Base-by-base conservation (phyloP, 495 filamentous ascomycete genomes). In the Bacidia rubella region DNA sequence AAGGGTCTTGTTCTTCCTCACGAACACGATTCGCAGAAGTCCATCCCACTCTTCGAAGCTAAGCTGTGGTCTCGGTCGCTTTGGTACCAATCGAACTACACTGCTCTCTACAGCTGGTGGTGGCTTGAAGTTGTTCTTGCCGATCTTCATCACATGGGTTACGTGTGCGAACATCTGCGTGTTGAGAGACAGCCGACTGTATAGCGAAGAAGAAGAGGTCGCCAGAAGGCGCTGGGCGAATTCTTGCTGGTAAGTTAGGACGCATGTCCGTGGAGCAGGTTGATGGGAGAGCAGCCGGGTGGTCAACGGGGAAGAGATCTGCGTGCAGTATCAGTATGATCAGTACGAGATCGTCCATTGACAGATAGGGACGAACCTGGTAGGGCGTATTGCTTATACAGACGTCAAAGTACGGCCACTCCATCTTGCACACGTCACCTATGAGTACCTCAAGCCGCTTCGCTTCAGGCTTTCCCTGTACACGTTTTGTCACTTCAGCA, bases 11-110 rank as follows among this genome's bases (percentile, higher is more conserved):
- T 86, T 85, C 61, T 82, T 76, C 43, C 84, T 69, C 48, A 86
- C 81, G 66, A 97, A 97, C 47, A 76, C 81, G 32, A 97, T 81
- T 46, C 90, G 66, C 57, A 97, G 63, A 55, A 97, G 69, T 0
- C 90, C 90, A 64, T 97, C 90, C 80, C 89, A 96, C 67, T 97
- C 90, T 46, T 93, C 86, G 63, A 90, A 96, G 58, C 80, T 85
- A 47, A 95, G 84, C 53, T 85, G 78, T 43, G 90, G 92, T 20
- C 89, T 66, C 12, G 89, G 88, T 26, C 77, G 72, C 70, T 95
- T 88, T 9, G 82, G 83, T 55, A 86, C 79, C 45, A 95, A 72
- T 27, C 81, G 66, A 47, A 88, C 76, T n/a, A 90, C 87, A 52
- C 80, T 86, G 11, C 79, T 85, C 66, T 97, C 90, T 19, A 97